Percentiles rank a stretch among this genome's conserved stretches.
Evolutionary conservation across 2,329 filamentous ascomycete genomes (phyloP).

Genomic region (Aspergillus ochraceoroseus): DNA sequence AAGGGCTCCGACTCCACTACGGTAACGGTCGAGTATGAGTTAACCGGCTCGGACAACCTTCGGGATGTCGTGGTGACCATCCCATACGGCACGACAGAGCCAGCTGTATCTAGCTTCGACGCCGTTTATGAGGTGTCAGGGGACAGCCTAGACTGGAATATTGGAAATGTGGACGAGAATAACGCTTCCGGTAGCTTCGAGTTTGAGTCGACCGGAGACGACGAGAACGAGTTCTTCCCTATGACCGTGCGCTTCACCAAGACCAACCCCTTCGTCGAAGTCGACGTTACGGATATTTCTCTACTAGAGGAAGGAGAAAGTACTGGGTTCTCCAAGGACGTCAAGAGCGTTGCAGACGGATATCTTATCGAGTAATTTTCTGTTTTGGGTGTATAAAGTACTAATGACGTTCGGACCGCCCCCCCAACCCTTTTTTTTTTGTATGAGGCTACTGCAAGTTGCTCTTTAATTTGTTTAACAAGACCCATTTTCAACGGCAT

Average conservation of each 20-base stretch:
- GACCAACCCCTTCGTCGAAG: slow-evolving; percentile 78
- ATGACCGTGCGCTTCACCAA: slow-evolving; percentile 91
- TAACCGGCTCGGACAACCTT: slow-evolving; percentile 71
- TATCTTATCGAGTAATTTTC: slow-evolving; percentile 43
- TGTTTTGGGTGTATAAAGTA: slow-evolving; percentile 32
- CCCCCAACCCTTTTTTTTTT: slow-evolving; percentile 12
- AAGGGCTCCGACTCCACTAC: slow-evolving; percentile 77
- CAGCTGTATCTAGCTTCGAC: slow-evolving; percentile 86
- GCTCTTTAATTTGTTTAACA: slow-evolving; percentile 18
- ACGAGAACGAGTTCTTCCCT: slow-evolving; percentile 95
- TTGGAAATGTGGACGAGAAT: slow-evolving; percentile 76
- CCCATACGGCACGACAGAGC: slow-evolving; percentile 79
- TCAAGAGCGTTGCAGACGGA: slow-evolving; percentile 43
- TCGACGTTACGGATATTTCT: slow-evolving; percentile 63
- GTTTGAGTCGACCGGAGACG: slow-evolving; percentile 82
- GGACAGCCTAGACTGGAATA: slow-evolving; percentile 88
- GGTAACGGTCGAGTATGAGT: slow-evolving; percentile 92
- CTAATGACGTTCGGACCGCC: slow-evolving; percentile 37
- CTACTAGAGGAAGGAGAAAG: slow-evolving; percentile 44
- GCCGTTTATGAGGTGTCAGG: slow-evolving; percentile 90
- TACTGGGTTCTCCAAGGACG: slow-evolving; percentile 44
- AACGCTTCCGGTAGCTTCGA: slow-evolving; percentile 86
- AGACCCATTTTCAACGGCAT: slow-evolving; percentile 20
- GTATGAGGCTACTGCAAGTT: slow-evolving; percentile 15
- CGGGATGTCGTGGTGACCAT: slow-evolving; percentile 84